Evolutionary conservation across 148 eudicot genomes (phyloP), one percentile per base, ranked within the genome.

Genomic region (Heliosperma pusillum): DNA sequence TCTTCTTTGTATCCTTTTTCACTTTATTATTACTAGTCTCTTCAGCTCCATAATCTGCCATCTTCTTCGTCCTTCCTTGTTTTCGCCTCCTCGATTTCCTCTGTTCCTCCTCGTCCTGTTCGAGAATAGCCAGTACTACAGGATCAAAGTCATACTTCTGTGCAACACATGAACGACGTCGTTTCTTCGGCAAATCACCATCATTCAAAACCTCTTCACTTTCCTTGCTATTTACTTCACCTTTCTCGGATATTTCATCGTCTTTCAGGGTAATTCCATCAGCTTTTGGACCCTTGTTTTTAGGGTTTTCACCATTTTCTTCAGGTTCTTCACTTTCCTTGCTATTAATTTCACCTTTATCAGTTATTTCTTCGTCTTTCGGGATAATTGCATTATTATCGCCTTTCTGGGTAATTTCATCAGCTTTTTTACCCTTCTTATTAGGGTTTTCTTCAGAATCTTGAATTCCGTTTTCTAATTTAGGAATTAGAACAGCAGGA

Each of bases 161-260:
- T 10, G 1, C 40, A 21, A 3, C 67, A 45, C n/a, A 47, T 57
- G 13, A 21, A 27, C 52, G 12, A 47, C 9, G 53, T 63, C 66
- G 16, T 64, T 64, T 71, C 29, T 3, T 63, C 26, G 17, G 45
- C 45, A 40, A 62, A 19, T 36, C 55, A 16, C 22, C 61, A 24
- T 45, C 44, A 45, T 24, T 10, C 12, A 30, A 5, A 25, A 17
- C 61, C n/a, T 12, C 22, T 29, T 64, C 62, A 16, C 13, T 52
- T 47, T 20, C 58, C 29, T 24, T 64, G 11, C 47, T 65, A 1
- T 42, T 50, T 4, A 9, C 77, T 74, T 63, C 62, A 62, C 50
- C 58, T 45, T 74, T 52, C n/a, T n/a, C n/a, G n/a, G n/a, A 50
- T 22, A 21, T 52, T 70, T 17, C n/a, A n/a, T n/a, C n/a, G n/a